Conservation (phyloP, 768 basidiomycete species). For the Boletus bicolor region DNA sequence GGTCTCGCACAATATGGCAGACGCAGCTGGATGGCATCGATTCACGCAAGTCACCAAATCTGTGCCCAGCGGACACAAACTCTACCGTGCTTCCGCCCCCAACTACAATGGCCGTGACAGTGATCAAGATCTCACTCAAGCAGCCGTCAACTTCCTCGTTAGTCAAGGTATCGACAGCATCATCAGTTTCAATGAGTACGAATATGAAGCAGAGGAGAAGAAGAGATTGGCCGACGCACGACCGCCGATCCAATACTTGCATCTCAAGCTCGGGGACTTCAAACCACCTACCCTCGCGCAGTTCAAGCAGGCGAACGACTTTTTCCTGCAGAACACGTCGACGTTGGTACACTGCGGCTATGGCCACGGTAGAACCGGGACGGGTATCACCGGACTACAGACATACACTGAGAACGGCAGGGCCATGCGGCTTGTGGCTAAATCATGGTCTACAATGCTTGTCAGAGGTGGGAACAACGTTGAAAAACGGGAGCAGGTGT, state of each 20-base stretch:
- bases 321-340: slow-evolving; percentile 9
- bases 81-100: slow-evolving; percentile 25
- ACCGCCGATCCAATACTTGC: slow-evolving; percentile 14
- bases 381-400: slow-evolving; percentile 9
- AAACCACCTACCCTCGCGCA: slow-evolving; percentile 17
- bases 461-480: slow-evolving; percentile 1
- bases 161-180: slow-evolving; percentile 18
- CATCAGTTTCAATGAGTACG: slow-evolving; percentile 19
- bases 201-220: slow-evolving; percentile 10
- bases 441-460: neutral
- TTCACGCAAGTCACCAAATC: slow-evolving; percentile 12
- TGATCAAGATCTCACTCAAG: slow-evolving; percentile 14
- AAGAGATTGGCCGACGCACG: neutral
- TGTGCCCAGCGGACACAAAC: slow-evolving; percentile 11
- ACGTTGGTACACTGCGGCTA: slow-evolving; percentile 17
- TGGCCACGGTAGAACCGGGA: slow-evolving; percentile 8
- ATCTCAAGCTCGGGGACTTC: slow-evolving; percentile 22
- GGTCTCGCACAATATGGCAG: neutral
- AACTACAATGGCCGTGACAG: slow-evolving; percentile 8
- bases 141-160: slow-evolving; percentile 16
- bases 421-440: neutral
- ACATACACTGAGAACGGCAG: slow-evolving; percentile 1
- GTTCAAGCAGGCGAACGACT: slow-evolving; percentile 13
- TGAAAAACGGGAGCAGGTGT: slow-evolving; percentile 6
- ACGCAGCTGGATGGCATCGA: slow-evolving; percentile 14